phyloP scores from a whole-genome alignment of 129 eudicot species.

The Tagetes erecta region DNA sequence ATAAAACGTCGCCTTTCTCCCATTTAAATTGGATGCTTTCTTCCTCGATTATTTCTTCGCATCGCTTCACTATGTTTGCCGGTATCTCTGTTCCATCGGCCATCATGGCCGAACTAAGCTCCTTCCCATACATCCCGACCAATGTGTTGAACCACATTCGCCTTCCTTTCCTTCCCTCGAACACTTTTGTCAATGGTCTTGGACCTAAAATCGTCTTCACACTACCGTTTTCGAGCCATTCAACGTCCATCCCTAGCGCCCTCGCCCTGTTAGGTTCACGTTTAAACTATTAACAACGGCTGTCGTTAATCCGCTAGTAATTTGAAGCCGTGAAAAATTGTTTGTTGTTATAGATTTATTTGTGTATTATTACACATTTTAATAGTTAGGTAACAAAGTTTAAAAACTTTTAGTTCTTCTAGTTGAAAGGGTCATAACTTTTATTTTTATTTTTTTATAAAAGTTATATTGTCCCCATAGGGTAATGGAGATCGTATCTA shows the following conservation, averaged over 20 bases:
- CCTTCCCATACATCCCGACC: conserved; percentile 78
- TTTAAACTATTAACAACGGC: background rate
- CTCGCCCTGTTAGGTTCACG: conserved; percentile 47
- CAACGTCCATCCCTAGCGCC: conserved; percentile 71
- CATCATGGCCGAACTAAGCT: conserved; percentile 64
- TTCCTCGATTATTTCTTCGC: conserved; percentile 71
- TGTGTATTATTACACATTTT: too few relatives aligned
- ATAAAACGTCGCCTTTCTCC: conserved; percentile 73
- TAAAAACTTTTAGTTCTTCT: too few relatives aligned
- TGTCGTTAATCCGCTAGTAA: background rate
- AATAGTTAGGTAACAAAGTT: too few relatives aligned
- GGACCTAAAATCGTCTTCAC: conserved; percentile 63
- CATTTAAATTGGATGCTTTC: conserved; percentile 81
- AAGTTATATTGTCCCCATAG: too few relatives aligned
- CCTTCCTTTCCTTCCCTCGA: conserved; percentile 73
- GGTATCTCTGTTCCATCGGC: conserved; percentile 79
- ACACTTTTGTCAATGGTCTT: conserved; percentile 51
- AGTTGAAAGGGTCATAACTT: too few relatives aligned
- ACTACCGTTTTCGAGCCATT: conserved; percentile 73
- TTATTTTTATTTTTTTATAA: too few relatives aligned
- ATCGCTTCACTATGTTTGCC: conserved; percentile 56
- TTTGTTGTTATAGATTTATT: background rate
- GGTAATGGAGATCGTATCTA: too few relatives aligned
- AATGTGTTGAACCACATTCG: conserved; percentile 88
- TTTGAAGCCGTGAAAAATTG: too few relatives aligned